Evolutionary conservation across 306 rosid species (phyloP).

Genomic region (Ormosia semicastrata): DNA sequence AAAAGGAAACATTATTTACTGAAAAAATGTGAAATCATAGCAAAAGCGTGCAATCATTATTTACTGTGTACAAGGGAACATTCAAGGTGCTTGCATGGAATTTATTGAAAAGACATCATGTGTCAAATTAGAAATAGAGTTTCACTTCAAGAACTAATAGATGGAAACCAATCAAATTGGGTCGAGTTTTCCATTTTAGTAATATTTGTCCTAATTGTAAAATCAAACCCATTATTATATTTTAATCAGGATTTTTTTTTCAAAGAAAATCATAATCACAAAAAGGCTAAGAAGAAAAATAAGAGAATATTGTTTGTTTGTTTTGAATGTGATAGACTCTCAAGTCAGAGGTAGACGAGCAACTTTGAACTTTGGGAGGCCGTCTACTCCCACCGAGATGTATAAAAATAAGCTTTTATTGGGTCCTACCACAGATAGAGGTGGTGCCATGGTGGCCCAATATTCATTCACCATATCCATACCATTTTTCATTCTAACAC

Average conservation of each 20-base stretch:
- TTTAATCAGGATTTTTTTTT: neutral
- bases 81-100: neutral
- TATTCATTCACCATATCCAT: neutral
- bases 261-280: neutral
- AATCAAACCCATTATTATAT: neutral
- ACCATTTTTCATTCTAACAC: neutral
- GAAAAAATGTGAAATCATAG: too few relatives aligned
- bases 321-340: neutral
- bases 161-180: constrained; percentile 2
- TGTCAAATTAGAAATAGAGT: neutral
- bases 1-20: too few relatives aligned
- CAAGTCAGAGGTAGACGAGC: neutral
- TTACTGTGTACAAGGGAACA: neutral
- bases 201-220: neutral
- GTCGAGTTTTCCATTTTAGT: neutral
- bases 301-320: neutral
- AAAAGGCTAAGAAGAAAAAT: neutral
- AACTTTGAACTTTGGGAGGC: neutral
- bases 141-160: neutral
- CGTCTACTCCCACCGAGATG: constrained; percentile 36
- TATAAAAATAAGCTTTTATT: neutral
- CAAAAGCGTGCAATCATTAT: too few relatives aligned
- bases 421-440: too few relatives aligned
- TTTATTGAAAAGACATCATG: neutral
- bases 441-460: neutral